phyloP scores from a whole-genome alignment of 2,329 filamentous ascomycete species.

The Biscogniauxia sp. region DNA sequence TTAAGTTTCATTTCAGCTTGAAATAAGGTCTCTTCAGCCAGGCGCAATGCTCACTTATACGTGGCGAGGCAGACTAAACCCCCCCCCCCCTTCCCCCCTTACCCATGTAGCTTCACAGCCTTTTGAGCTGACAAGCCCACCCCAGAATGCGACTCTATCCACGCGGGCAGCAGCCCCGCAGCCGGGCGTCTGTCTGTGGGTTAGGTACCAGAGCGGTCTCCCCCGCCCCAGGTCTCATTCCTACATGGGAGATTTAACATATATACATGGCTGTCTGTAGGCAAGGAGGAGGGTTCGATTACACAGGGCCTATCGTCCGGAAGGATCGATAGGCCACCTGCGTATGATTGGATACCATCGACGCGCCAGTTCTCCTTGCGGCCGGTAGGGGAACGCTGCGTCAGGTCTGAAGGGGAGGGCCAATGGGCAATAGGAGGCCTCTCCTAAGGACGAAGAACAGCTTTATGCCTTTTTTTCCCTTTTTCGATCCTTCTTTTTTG shows the following conservation, averaged over 20 bases:
- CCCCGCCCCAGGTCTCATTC: neutral
- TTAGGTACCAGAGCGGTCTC: neutral
- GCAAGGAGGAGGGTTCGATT: neutral
- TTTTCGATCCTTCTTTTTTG: neutral
- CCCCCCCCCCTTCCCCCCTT: neutral
- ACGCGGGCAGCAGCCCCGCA: neutral
- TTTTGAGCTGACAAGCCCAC: neutral
- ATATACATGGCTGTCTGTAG: neutral
- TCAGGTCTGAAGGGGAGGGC: neutral
- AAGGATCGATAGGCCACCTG: neutral
- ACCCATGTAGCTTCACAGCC: neutral
- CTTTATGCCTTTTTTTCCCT: neutral
- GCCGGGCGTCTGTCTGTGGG: neutral
- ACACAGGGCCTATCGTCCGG: neutral
- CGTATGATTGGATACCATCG: neutral
- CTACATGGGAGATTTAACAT: neutral
- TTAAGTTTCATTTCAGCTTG: slow-evolving; percentile 5
- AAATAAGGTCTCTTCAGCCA: neutral
- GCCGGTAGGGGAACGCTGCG: neutral
- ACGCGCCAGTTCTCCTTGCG: neutral
- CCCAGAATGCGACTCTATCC: neutral
- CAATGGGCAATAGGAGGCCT: neutral
- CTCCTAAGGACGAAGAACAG: neutral
- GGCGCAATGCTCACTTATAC: neutral
- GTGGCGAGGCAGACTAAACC: neutral